Base-by-base conservation (phyloP, 257 asterid genomes). In the Gentiana dahurica region DNA sequence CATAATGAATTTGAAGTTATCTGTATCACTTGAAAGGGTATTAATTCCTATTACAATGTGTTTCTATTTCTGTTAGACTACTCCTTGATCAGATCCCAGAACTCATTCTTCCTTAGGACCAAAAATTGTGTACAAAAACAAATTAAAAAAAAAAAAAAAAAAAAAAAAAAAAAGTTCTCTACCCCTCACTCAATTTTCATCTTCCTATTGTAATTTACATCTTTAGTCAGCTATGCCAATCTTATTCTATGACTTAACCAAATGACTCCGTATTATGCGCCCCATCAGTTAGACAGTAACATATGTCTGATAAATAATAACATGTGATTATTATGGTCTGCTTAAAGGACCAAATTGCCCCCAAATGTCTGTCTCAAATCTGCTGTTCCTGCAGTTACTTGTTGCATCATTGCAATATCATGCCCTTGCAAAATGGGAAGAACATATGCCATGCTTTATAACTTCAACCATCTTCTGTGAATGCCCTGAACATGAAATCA, bases 401-500 rank as follows among this genome's bases (percentile, higher is more conserved):
- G 10, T 41, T 36, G 50, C 43, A 54, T 36, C 37, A 43, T 3
- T 49, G 58, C 51, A 60, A 36, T 12, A 68, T 63, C 56, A 57
- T 41, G 36, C 12, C 57, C 63, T 55, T 39, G 45, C 45, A 2
- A 52, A 47, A 49, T 39, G 56, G 52, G 49, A 35, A 45, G 35
- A 51, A 33, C 11, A 49, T 3, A 57, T 33, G 15, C 38, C 53
- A 32, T 49, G 36, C 46, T 54, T 4, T 38, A 13, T 58, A 54
- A 64, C 55, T 53, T 80, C 72, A 82, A 61, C 58, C 63, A 64
- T 83, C 95, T 68, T 81, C 85, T 64, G 80, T 71, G 74, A 90
- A 90, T 49, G 79, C 77, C 73, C 63, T 77, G 79, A 72, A 79
- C 68, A 90, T 53, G 81, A 86, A 90, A 55, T 87, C 90, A 33